Base-by-base conservation (phyloP, 1,139 yeast genomes). In the Chernovozyma sophiae-reginae region DNA sequence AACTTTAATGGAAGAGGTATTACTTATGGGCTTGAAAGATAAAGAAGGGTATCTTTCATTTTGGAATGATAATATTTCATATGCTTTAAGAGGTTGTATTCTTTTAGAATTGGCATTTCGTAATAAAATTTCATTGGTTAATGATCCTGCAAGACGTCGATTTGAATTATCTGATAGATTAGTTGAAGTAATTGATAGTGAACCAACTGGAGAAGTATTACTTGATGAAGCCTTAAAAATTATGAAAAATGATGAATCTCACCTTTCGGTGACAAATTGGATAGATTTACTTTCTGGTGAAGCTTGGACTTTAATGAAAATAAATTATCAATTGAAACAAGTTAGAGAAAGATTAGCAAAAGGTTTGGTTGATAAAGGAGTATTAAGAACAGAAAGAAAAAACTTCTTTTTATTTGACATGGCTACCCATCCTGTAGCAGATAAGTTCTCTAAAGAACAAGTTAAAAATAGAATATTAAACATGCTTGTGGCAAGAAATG, bases 391-490 rank as follows among this genome's bases (percentile, higher is more conserved):
- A 2, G 98, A 92, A 59, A 79, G 96, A 57, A 89, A 90, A 56
- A 94, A 87, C 65, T 92, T 92, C 60, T 80, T 94, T 55, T 68
- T 92, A 40, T 92, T 92, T 51, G 98, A 92, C 62, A 92, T 92
- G 97, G 96, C 98, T 18, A 94, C 98, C 6, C 98, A 94, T 60
- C 99, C 99, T 3, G 79, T 92, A 12, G 85, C 94, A 28, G 98
- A 92, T 62, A 75, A 74, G 43, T 66, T 82, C 39, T 74, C 85
- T 33, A 86, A 95, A 52, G 94, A 89, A 59, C 85, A 84, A 47
- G 81, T 87, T 40, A 79, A 82, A 44, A 74, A 79, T 46, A 76
- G 97, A 52, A 77, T 87, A 25, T 68, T 90, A 45, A 72, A 76
- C 36, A 60, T 87, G 40, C 69, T 92, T 47, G 79, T 86, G 10